Base-by-base conservation (phyloP, 179 eudicot species). In the Patellifolia procumbens region DNA sequence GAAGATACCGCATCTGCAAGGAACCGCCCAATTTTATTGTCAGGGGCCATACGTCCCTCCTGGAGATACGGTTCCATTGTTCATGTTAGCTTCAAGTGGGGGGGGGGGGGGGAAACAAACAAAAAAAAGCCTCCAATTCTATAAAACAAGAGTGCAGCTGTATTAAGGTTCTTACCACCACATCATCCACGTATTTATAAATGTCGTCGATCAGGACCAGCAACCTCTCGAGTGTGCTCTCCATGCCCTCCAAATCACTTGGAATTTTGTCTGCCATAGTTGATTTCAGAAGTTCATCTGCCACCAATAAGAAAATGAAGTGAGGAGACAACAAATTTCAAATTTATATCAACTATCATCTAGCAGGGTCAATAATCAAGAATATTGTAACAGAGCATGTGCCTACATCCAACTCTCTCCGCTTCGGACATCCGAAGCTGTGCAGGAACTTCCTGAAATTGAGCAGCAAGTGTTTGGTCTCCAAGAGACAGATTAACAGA, bases 211-310 rank as follows among this genome's bases (percentile, higher is more conserved):
- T 91, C 56, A 95, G 88, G 64, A 92, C 85, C 66, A 93, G 84
- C 82, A 95, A 79, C 49, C 90, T 81, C 81, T 90, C 86, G 88
- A 91, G 84, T 26, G 99, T 87, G 58, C 90, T 87, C 82, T 95
- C 97, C 97, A 95, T 95, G 74, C 99, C 97, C 81, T 93, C 97
- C 81, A 95, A 78, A 79, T 95, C 99, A 82, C 83, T 88, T 5
- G 97, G 99, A 73, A 95, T 89, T 85, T 90, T 95, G 87, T 95
- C 97, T 43, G 90, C 93, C 81, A 77, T 62, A 22, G 94, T 91
- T 45, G 92, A 81, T 88, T 95, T 95, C 74, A 95, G 86, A 66
- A 95, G 88, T 70, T 93, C 97, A 86, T 88, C 99, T 95, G 84
- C 82, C 78, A 79, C 24, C 34, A 67, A 45, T 6, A 68, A 48